Conservation (phyloP, 495 filamentous ascomycete genomes). For the Hypoxylon fuscum region DNA sequence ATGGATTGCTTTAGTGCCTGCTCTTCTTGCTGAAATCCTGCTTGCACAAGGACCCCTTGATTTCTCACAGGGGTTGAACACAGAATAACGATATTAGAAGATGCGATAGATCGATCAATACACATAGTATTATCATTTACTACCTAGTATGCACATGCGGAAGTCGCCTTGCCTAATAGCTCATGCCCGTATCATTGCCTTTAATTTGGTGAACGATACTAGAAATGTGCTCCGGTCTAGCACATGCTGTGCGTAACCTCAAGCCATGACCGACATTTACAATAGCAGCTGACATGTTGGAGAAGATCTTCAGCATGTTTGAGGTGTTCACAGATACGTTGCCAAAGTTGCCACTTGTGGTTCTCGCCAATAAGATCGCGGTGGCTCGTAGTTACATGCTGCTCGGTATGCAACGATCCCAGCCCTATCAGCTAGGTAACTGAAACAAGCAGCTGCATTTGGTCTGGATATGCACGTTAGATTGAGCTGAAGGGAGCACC, state of each 20-base stretch:
- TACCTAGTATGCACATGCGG: too few relatives aligned
- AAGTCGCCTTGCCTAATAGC: not conserved
- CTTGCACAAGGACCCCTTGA: constrained; percentile 6
- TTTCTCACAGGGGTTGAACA: not conserved
- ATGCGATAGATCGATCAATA: constrained; percentile 19
- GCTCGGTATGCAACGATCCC: constrained; percentile 16
- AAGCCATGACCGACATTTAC: constrained; percentile 28
- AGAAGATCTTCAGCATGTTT: constrained; percentile 11
- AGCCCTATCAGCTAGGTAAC: constrained; percentile 41
- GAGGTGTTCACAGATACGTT: constrained; percentile 8
- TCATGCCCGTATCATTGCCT: constrained; percentile 15
- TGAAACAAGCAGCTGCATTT: constrained; percentile 39
- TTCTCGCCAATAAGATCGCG: constrained; percentile 18
- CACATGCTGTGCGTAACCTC: constrained; percentile 27
- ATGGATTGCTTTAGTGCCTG: not conserved
- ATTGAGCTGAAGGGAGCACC: constrained; percentile 33
- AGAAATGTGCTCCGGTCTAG: constrained; percentile 7
- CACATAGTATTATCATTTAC: not conserved
- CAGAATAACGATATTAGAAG: not conserved
- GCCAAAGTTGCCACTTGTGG: constrained; percentile 25
- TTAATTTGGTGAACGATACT: constrained; percentile 9
- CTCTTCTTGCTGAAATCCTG: constrained; percentile 4
- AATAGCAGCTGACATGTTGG: constrained; percentile 8
- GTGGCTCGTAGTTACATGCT: constrained; percentile 8
- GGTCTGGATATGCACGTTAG: constrained; percentile 40